phyloP scores from a whole-genome alignment of 2,329 filamentous ascomycete genomes.

The Neofusicoccum ribis region DNA sequence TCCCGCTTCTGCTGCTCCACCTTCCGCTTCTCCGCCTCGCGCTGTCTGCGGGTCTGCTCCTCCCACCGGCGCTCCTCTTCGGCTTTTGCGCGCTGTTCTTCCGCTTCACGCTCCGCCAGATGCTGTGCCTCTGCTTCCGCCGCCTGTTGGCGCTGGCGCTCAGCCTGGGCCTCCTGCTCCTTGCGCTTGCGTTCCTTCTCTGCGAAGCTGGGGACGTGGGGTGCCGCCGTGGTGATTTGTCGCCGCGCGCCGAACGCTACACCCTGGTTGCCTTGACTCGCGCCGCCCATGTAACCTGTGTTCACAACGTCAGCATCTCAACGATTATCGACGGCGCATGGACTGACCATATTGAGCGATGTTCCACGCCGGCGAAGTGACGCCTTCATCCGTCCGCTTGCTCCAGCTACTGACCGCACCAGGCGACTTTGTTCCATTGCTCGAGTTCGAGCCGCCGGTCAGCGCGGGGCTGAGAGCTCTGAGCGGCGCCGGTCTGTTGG shows the following conservation, averaged over 20 bases:
- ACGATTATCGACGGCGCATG: neutral
- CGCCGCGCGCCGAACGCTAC: slow-evolving; percentile 88
- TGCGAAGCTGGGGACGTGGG: slow-evolving; percentile 74
- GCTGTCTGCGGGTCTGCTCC: slow-evolving; percentile 60
- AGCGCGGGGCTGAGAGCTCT: slow-evolving; percentile 48
- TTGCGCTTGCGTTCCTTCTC: slow-evolving; percentile 75
- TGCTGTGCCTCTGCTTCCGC: slow-evolving; percentile 55
- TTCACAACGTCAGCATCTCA: neutral
- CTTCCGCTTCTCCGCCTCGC: slow-evolving; percentile 60
- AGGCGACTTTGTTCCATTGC: slow-evolving; percentile 47
- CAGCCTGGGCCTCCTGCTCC: slow-evolving; percentile 58
- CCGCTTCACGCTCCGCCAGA: slow-evolving; percentile 53
- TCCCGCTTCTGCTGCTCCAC: slow-evolving; percentile 68
- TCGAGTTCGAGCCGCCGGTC: slow-evolving; percentile 58
- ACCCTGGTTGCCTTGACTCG: slow-evolving; percentile 91
- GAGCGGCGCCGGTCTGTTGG: slow-evolving; percentile 29
- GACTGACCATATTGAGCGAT: slow-evolving; percentile 79
- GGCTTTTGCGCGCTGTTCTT: slow-evolving; percentile 61
- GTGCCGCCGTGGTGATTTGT: slow-evolving; percentile 84
- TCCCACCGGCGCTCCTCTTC: slow-evolving; percentile 70
- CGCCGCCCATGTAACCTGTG: slow-evolving; percentile 85
- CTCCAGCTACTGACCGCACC: slow-evolving; percentile 85
- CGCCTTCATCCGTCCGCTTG: slow-evolving; percentile 75
- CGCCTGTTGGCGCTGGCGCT: slow-evolving; percentile 49
- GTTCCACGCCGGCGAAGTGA: slow-evolving; percentile 91